Conservation (phyloP, 805 yeast species). For the Grigorovia jiainica region DNA sequence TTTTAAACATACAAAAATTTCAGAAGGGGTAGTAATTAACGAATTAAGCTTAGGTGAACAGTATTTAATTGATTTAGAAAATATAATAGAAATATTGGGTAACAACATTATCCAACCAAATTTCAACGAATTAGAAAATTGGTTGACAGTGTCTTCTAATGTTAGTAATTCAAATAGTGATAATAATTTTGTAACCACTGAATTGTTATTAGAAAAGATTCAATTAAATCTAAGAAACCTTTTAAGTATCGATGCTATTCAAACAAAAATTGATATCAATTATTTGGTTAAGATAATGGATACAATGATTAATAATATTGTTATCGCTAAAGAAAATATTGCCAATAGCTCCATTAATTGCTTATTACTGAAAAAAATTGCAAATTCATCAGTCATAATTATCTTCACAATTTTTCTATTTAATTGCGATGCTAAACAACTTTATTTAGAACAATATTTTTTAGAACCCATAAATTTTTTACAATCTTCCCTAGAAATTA, state of each 20-base stretch:
- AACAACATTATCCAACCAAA: neutral
- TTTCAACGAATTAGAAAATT: conserved; percentile 11
- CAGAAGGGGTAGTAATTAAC: conserved; percentile 16
- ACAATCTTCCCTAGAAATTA: conserved; percentile 21
- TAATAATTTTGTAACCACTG: conserved; percentile 9
- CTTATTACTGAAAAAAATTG: conserved; percentile 15
- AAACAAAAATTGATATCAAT: conserved; percentile 6
- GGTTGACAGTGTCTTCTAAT: conserved; percentile 10
- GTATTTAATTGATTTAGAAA: conserved; percentile 15
- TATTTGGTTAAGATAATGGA: conserved; percentile 12
- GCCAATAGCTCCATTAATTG: conserved; percentile 1
- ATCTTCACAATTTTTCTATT: conserved; percentile 36
- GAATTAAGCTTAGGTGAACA: conserved; percentile 14
- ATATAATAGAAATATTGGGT: conserved; percentile 3
- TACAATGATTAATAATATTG: conserved; percentile 14
- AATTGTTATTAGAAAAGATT: conserved; percentile 10
- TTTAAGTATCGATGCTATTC: conserved; percentile 7
- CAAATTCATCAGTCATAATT: conserved; percentile 29
- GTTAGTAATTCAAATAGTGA: too few species aligned
- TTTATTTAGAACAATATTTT: conserved; percentile 39
- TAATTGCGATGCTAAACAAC: conserved; percentile 32
- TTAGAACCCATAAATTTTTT: conserved; percentile 34
- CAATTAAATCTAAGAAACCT: conserved; percentile 14
- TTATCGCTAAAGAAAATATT: conserved; percentile 4
- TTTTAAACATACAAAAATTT: conserved; percentile 12